Percentiles rank a stretch among this genome's conserved stretches.
Evolutionary conservation across 1,284 basidiomycete species (phyloP).

Genomic region (Tausonia pullulans): DNA sequence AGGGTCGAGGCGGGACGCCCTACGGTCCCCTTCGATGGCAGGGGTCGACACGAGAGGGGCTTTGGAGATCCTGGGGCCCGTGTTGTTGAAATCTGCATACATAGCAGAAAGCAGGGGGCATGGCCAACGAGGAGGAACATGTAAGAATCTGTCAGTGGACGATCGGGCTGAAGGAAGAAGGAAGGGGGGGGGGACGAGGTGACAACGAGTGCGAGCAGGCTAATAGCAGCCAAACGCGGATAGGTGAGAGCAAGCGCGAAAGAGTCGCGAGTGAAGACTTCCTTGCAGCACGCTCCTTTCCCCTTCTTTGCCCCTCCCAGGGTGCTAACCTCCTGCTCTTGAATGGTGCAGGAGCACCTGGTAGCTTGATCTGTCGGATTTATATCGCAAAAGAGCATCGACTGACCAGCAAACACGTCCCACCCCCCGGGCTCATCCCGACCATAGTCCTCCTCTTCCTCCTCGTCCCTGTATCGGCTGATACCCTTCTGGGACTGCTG

Average conservation of each 20-base stretch:
- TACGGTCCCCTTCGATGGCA: conserved; percentile 1
- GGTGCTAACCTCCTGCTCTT: neutral
- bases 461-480: neutral
- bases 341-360: too few species aligned
- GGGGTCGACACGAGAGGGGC: conserved; percentile 1
- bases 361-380: too few species aligned
- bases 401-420: neutral
- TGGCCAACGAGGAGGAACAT: neutral
- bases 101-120: neutral
- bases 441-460: neutral
- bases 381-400: neutral
- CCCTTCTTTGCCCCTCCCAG: neutral
- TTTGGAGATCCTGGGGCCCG: conserved; percentile 10
- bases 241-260: neutral
- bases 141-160: too few species aligned
- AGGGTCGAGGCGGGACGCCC: neutral
- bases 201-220: neutral
- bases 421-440: neutral
- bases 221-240: too few species aligned
- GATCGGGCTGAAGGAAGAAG: neutral
- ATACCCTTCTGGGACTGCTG: neutral
- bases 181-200: neutral
- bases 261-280: neutral
- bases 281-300: neutral
- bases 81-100: conserved; percentile 16